Evolutionary conservation across 2,329 filamentous ascomycete species (phyloP), one percentile per base, ranked within the genome.

Genomic region (Catunica adiposa): DNA sequence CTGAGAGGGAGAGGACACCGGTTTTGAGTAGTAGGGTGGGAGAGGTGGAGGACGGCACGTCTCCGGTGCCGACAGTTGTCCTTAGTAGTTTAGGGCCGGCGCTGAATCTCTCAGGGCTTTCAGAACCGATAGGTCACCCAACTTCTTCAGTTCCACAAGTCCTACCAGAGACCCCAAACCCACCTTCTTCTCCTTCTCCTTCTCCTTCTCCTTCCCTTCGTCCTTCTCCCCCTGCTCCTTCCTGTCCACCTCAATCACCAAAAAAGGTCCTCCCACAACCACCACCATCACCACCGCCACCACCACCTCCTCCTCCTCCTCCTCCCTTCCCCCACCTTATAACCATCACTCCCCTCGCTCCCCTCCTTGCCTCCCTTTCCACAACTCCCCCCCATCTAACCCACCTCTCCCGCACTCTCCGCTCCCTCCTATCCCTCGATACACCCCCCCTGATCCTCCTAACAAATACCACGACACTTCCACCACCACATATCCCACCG

Each of bases 361-460:
- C 11, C 20, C 44, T 25, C 44, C 44, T 25, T 22, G 26, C 20
- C 17, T 15, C 44, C 17, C 17, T 22, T 5, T 20, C 17, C 44
- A 5, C 44, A n/a, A 20, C 44, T 20, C n/a, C 22, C 20, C 44
- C 22, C 44, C 20, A 48, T 3, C 40, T 44, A 7, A 4, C 23
- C 23, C 20, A 25, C 11, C 9, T 25, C 44, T 5, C 22, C 44
- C 17, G 44, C 23, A 48, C 9, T 9, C 22, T n/a, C 44, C 22
- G 22, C 70, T 22, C 29, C 29, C 29, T 34, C 29, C 29, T 56
- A 66, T 6, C 66, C 67, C 9, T 68, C 65, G 11, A n/a, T n/a
- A n/a, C n/a, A n/a, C n/a, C n/a, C n/a, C 72, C 77, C 1, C 68
- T 82, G 3, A 66, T 80, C 31, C 64, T 82, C 57, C 65, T 82